A percentile compares a stretch with the other conserved stretches of the same genome.
phyloP scores from a whole-genome alignment of 1,284 basidiomycete genomes.

The Cutaneotrichosporon sp. region DNA sequence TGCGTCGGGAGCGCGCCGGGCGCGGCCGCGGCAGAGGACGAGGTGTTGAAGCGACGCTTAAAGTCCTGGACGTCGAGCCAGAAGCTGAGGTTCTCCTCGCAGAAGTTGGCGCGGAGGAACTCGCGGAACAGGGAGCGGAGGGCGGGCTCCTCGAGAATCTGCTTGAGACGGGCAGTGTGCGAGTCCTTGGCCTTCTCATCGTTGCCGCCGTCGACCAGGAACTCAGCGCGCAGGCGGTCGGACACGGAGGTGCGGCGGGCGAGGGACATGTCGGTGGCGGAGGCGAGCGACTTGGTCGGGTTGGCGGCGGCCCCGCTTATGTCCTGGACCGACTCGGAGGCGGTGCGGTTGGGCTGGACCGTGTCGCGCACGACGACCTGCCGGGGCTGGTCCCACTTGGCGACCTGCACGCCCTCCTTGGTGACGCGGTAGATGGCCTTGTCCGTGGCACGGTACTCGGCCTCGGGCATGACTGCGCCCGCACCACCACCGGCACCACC shows the following conservation, averaged over 20 bases:
- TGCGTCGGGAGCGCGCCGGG: conserved; percentile 57
- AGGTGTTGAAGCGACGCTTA: conserved; percentile 92
- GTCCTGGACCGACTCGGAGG: conserved; percentile 13
- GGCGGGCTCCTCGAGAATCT: conserved; percentile 91
- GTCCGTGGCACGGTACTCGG: conserved; percentile 92
- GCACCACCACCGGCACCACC: conserved; percentile 50
- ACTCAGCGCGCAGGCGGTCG: conserved; percentile 63
- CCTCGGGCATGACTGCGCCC: conserved; percentile 62
- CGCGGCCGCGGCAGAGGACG: conserved; percentile 81
- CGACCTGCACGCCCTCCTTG: conserved; percentile 80
- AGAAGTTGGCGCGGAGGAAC: conserved; percentile 90
- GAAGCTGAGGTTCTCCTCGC: conserved; percentile 96
- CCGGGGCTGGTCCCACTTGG: conserved; percentile 67
- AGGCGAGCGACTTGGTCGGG: conserved; percentile 30
- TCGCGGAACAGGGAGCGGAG: conserved; percentile 89
- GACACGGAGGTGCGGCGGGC: conserved; percentile 75
- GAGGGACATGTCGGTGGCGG: conserved; percentile 64
- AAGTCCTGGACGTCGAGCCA: conserved; percentile 98
- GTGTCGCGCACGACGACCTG: background rate
- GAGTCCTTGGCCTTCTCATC: conserved; percentile 64
- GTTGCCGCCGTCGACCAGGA: conserved; percentile 20
- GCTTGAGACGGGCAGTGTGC: conserved; percentile 85
- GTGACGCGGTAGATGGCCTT: conserved; percentile 94
- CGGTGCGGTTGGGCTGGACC: background rate
- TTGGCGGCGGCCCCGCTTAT: background rate